These are phyloP conservation scores for Xerocomellus chrysenteron DNA, from an alignment of 768 basidiomycete species.

Conservation along the genomic window DNA sequence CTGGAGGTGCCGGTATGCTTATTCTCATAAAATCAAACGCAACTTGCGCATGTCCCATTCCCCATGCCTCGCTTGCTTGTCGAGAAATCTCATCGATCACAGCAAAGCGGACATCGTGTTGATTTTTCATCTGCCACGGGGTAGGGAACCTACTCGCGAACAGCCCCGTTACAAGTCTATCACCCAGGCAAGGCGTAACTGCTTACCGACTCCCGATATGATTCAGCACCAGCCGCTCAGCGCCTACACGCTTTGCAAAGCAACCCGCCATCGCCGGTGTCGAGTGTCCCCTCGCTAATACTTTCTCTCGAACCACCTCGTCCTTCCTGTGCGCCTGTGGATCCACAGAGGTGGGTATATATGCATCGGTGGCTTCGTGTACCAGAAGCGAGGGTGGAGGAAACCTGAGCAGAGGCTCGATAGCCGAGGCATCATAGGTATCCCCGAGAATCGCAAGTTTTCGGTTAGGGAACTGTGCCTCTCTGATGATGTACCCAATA, in stretches of 20 bases:
- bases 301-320: conserved; percentile 45
- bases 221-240: conserved; percentile 67
- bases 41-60: conserved; percentile 43
- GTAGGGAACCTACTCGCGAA: conserved; percentile 48
- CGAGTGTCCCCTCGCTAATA: conserved; percentile 72
- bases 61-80: conserved; percentile 65
- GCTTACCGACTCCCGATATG: conserved; percentile 71
- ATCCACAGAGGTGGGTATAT: conserved; percentile 58
- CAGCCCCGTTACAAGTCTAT: neutral
- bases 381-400: conserved; percentile 64
- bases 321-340: conserved; percentile 43
- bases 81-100: conserved; percentile 60
- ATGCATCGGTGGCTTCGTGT: conserved; percentile 84
- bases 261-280: conserved; percentile 74
- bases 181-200: neutral
- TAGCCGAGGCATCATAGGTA: conserved; percentile 60
- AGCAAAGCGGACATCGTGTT: conserved; percentile 35
- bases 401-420: conserved; percentile 53
- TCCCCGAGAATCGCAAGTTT: conserved; percentile 80
- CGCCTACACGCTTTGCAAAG: conserved; percentile 63
- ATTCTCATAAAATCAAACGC: conserved; percentile 60
- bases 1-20: conserved; percentile 31
- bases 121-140: conserved; percentile 37
- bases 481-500: conserved; percentile 74
- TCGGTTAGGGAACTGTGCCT: conserved; percentile 47